Percentiles rank a stretch among this genome's conserved stretches.
These are phyloP conservation scores for Plantago lanceolata DNA, from an alignment of 305 asterid genomes.

Conservation along the genomic window DNA sequence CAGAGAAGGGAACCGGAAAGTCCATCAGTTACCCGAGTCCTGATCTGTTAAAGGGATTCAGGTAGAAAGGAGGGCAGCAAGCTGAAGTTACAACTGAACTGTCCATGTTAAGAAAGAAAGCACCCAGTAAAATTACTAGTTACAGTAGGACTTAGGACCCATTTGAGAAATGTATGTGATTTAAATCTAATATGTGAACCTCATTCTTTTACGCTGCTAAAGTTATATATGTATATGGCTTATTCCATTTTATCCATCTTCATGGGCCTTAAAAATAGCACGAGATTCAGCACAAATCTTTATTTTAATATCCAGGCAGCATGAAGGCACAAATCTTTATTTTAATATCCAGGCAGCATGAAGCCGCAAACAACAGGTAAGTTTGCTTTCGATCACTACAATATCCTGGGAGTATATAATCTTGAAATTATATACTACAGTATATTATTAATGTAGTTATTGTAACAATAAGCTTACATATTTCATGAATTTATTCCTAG, in stretches of 20 bases:
- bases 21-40: conserved; percentile 47
- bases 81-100: background rate
- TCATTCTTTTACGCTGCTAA: background rate
- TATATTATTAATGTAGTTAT: background rate
- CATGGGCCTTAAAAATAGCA: background rate
- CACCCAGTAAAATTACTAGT: too few species aligned
- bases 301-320: too few species aligned
- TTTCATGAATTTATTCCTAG: conserved; percentile 26
- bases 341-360: too few species aligned
- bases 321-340: too few species aligned
- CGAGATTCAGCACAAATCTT: background rate
- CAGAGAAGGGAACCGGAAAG: conserved; percentile 48
- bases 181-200: background rate
- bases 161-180: background rate
- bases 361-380: too few species aligned
- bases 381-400: too few species aligned
- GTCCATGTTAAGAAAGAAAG: too few species aligned
- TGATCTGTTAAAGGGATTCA: conserved; percentile 66
- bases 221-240: too few species aligned
- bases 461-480: background rate
- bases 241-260: background rate
- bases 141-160: too few species aligned
- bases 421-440: background rate
- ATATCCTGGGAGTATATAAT: too few species aligned
- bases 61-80: conserved; percentile 28